Evolutionary conservation across 768 basidiomycete genomes (phyloP).

Genomic region (Podaxis sp.): DNA sequence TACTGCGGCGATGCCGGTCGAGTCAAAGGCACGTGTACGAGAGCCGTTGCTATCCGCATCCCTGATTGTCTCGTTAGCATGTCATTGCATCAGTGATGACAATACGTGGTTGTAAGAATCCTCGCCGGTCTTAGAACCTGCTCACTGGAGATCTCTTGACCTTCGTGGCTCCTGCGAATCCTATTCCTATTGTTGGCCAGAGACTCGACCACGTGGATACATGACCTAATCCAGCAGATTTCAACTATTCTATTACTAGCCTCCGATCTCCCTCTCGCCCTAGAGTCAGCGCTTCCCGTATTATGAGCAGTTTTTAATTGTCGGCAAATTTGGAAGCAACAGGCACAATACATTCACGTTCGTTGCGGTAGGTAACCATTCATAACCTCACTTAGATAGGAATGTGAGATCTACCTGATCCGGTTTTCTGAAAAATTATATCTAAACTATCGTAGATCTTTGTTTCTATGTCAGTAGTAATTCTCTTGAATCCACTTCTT

Average conservation of each 20-base stretch:
- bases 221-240: neutral
- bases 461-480: slow-evolving; percentile 5
- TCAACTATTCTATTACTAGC: neutral
- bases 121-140: neutral
- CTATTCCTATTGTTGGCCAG: neutral
- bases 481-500: slow-evolving; percentile 7
- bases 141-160: neutral
- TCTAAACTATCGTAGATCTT: slow-evolving; percentile 6
- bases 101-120: neutral
- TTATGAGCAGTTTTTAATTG: slow-evolving; percentile 8
- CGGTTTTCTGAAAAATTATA: neutral
- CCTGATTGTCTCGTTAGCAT: slow-evolving; percentile 2
- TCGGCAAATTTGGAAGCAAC: neutral
- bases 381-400: neutral
- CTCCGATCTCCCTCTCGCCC: neutral
- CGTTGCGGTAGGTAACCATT: slow-evolving; percentile 12
- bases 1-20: slow-evolving; percentile 9
- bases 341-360: slow-evolving; percentile 7
- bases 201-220: neutral
- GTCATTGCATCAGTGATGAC: neutral
- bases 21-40: slow-evolving; percentile 8
- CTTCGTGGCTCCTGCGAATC: neutral
- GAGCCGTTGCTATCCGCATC: slow-evolving; percentile 2
- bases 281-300: neutral
- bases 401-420: slow-evolving; percentile 14